Conservation (phyloP, 148 eudicot genomes). For the Diospyros lotus region DNA sequence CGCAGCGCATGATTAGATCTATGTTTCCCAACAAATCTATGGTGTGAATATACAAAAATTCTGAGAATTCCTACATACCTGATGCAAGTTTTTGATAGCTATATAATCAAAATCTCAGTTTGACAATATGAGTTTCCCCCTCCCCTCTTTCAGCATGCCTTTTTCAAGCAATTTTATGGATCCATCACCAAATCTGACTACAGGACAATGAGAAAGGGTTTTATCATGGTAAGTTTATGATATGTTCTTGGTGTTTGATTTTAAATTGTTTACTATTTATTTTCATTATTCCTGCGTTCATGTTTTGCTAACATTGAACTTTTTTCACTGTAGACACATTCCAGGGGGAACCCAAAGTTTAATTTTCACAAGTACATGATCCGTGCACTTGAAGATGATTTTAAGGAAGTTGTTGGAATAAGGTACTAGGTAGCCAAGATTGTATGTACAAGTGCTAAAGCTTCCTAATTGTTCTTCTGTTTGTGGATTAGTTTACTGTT, state of each 20-base stretch:
- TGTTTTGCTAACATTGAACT: neutral
- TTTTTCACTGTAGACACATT: constrained; percentile 48
- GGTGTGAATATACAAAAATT: no score
- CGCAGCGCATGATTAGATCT: no score
- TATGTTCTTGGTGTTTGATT: neutral
- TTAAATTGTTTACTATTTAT: neutral
- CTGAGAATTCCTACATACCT: neutral
- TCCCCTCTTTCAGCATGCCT: constrained; percentile 45
- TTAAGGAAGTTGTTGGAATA: constrained; percentile 75
- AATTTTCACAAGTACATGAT: constrained; percentile 93
- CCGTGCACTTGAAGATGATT: constrained; percentile 83
- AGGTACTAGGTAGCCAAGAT: constrained; percentile 40
- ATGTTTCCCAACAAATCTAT: no score
- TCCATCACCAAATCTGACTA: constrained; percentile 81
- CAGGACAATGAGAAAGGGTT: constrained; percentile 60
- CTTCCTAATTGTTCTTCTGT: neutral
- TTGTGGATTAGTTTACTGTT: neutral
- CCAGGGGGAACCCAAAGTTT: constrained; percentile 68
- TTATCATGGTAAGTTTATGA: constrained; percentile 47
- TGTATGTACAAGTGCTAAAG: neutral
- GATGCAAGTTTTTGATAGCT: neutral
- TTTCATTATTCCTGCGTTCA: neutral
- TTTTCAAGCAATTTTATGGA: constrained; percentile 78
- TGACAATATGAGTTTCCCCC: neutral
- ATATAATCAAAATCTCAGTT: neutral